phyloP scores from a whole-genome alignment of 805 yeast species.

The Clavispora vitiphila region DNA sequence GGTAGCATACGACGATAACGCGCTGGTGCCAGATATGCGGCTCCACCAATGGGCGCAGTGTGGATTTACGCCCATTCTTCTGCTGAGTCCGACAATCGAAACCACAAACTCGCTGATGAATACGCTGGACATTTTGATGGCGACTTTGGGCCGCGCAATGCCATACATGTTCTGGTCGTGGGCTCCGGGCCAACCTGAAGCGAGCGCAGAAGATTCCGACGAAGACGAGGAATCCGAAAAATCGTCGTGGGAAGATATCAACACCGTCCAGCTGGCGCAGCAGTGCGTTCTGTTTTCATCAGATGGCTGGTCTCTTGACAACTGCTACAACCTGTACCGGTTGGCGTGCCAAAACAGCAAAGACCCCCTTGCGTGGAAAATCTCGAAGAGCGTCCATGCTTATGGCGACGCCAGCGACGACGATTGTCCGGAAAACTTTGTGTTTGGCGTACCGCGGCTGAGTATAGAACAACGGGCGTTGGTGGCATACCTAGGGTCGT shows the following conservation, averaged over 20 bases:
- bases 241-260: constrained; percentile 6
- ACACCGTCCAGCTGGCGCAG: constrained; percentile 20
- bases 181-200: constrained; percentile 54
- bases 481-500: constrained; percentile 21
- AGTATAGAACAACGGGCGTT: constrained; percentile 29
- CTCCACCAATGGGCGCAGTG: constrained; percentile 39
- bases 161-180: constrained; percentile 66
- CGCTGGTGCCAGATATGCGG: constrained; percentile 34
- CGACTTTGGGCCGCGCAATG: background rate
- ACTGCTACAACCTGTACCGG: constrained; percentile 54
- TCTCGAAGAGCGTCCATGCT: constrained; percentile 20
- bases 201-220: constrained; percentile 3
- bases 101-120: background rate
- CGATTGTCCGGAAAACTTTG: constrained; percentile 31
- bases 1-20: constrained; percentile 28
- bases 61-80: constrained; percentile 66
- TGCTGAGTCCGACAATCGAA: background rate
- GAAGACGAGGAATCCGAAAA: constrained; percentile 4
- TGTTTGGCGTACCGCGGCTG: constrained; percentile 32
- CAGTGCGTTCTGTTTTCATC: constrained; percentile 38
- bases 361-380: constrained; percentile 40
- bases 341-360: constrained; percentile 51
- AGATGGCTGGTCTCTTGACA: constrained; percentile 58
- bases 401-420: constrained; percentile 41
- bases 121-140: background rate